phyloP scores from a whole-genome alignment of 495 filamentous ascomycete genomes.

The Penicillium atrosanguineum region DNA sequence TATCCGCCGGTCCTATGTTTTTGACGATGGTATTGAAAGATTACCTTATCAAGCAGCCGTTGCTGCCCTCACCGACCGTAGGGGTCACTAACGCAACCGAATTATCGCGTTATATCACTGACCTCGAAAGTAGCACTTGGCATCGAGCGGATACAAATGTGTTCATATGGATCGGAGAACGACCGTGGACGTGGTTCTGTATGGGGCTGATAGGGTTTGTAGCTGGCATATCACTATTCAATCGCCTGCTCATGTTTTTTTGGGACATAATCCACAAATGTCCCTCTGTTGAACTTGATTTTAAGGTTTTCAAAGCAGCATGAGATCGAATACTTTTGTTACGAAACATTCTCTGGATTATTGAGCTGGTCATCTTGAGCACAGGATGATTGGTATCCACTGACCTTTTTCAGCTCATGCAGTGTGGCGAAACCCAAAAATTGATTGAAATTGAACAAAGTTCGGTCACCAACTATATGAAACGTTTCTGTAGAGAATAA shows the following conservation, averaged over 20 bases:
- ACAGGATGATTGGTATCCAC: too few species aligned
- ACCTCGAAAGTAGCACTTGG: slow-evolving; percentile 5
- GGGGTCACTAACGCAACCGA: not conserved
- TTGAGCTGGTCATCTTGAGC: too few species aligned
- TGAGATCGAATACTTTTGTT: too few species aligned
- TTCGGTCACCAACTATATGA: too few species aligned
- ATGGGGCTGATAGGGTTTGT: slow-evolving; percentile 1
- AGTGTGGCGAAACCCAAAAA: too few species aligned
- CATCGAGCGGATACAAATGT: slow-evolving; percentile 4
- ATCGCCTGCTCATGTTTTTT: not conserved
- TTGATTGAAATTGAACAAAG: too few species aligned
- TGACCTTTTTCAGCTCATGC: too few species aligned
- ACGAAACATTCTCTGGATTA: too few species aligned
- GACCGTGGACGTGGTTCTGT: slow-evolving; percentile 6
- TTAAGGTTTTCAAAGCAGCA: too few species aligned
- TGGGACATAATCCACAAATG: not conserved
- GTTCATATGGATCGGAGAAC: slow-evolving; percentile 7
- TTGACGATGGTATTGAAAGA: slow-evolving; percentile 7
- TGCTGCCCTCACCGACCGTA: too few species aligned
- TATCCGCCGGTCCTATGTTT: slow-evolving; percentile 10
- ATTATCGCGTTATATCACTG: slow-evolving; percentile 1
- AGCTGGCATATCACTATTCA: not conserved
- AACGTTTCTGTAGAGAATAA: too few species aligned
- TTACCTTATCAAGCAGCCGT: not conserved
- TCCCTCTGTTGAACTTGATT: too few species aligned